These are phyloP conservation scores for Chernovozyma sophiae-reginae DNA, from an alignment of 1,139 yeast genomes.

Conservation along the genomic window DNA sequence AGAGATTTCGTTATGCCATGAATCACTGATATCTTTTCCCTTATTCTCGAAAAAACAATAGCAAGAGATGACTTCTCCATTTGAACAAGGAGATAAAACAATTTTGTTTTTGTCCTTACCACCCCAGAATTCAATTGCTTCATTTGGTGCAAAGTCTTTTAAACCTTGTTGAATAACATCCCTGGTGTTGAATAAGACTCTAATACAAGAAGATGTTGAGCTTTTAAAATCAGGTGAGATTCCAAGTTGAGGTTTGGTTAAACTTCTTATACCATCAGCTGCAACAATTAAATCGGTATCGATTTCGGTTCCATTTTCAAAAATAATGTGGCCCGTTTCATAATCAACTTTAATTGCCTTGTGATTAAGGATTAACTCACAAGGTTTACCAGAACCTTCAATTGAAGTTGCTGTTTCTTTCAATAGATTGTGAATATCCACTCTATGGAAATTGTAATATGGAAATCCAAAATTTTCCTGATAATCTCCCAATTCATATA, in stretches of 20 bases:
- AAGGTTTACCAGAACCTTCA: constrained; percentile 16
- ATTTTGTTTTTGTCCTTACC: constrained; percentile 19
- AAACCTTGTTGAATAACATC: constrained; percentile 13
- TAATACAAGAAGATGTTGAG: constrained; percentile 16
- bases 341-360: constrained; percentile 14
- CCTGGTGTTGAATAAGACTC: constrained; percentile 21
- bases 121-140: constrained; percentile 28
- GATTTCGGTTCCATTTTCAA: constrained; percentile 14
- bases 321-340: constrained; percentile 11
- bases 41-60: constrained; percentile 21
- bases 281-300: constrained; percentile 16
- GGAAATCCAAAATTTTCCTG: constrained; percentile 18
- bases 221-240: constrained; percentile 12
- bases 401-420: constrained; percentile 13
- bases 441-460: constrained; percentile 17
- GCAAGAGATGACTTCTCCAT: constrained; percentile 22
- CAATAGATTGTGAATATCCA: constrained; percentile 20
- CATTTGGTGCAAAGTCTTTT: constrained; percentile 17
- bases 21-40: constrained; percentile 10
- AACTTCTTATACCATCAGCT: constrained; percentile 18
- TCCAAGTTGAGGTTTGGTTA: constrained; percentile 16
- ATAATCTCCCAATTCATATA: constrained; percentile 21
- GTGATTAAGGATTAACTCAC: constrained; percentile 13
- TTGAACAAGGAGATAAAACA: constrained; percentile 24
- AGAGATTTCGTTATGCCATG: constrained; percentile 22